Base-by-base conservation (phyloP, 768 basidiomycete genomes). In the Hortiboletus campestris region DNA sequence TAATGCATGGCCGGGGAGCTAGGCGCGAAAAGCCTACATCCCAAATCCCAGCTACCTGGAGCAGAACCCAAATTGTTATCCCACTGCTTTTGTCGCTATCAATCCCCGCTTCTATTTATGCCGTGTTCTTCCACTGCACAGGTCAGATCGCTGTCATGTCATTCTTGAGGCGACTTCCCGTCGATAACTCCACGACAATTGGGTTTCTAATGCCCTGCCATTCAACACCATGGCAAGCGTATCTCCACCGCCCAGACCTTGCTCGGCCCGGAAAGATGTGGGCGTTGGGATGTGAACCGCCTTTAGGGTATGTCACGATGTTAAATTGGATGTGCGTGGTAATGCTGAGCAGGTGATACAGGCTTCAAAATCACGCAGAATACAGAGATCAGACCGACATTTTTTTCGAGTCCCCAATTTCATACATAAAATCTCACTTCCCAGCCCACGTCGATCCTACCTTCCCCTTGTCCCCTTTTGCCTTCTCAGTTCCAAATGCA, bases 141-240 rank as follows among this genome's bases (percentile, higher is more conserved):
- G 93, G 84, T 9, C 94, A 96, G 57, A 82, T 94, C 52, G 76
- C 76, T 42, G 89, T 94, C 28, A 80, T 91, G 67, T 77, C 82
- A 13, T 86, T 84, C 67, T 74, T 97, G 43, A 80, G 84, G 31
- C 65, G 71, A 22, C 73, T 89, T 42, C 77, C 85, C 1, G 59
- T 70, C 6, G 65, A 75, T 9, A 75, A 84, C 19, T 73, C 88
- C 25, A 78, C 78, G 4, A 76, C 80, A 19, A 73, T 96, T 20
- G 93, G 91, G 1, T 85, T 93, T 63, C 72, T 98, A 20, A 95
- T 94, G 91, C 96, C 97, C 11, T 99, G 97, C 60, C 96, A 99
- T 73, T 97, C 95, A 20, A 92, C 91, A 1, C 96, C 96, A 6
- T 94, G 91, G 75, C 89, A 92, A 65, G 85, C 93, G 2, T 88